A percentile compares a stretch with the other conserved stretches of the same genome.
phyloP scores from a whole-genome alignment of 495 filamentous ascomycete species.

The Penicillium cataractarum region DNA sequence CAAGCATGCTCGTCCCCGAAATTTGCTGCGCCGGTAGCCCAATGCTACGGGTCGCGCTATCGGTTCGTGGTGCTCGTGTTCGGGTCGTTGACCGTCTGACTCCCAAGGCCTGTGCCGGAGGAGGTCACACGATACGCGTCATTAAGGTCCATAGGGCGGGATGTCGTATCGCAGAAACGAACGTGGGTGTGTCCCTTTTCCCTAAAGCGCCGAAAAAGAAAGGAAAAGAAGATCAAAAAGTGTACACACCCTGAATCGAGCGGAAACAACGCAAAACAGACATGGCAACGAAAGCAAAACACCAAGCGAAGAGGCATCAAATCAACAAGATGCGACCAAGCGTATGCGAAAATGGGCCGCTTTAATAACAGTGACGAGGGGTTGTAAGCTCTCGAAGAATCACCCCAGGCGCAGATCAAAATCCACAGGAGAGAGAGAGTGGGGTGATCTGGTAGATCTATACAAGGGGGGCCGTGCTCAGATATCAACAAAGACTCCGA shows the following conservation, averaged over 20 bases:
- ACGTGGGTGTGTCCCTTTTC: conserved; percentile 13
- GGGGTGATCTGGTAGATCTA: background rate
- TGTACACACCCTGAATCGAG: background rate
- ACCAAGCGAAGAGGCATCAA: conserved; percentile 3
- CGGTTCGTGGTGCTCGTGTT: conserved; percentile 22
- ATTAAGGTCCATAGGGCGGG: conserved; percentile 17
- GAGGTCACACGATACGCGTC: conserved; percentile 12
- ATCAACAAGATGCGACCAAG: background rate
- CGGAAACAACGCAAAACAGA: conserved; percentile 4
- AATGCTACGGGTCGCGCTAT: conserved; percentile 1
- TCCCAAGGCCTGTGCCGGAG: background rate
- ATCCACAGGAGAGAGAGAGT: background rate
- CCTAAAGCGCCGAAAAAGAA: conserved; percentile 11
- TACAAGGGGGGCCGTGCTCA: conserved; percentile 1
- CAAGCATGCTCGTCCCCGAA: conserved; percentile 5
- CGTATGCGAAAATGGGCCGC: background rate
- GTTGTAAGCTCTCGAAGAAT: background rate
- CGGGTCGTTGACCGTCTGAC: conserved; percentile 17
- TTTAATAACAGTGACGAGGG: background rate
- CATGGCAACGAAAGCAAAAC: background rate
- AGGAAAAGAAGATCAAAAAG: background rate
- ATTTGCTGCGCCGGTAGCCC: background rate
- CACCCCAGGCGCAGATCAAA: background rate
- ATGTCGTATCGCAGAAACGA: conserved; percentile 12
- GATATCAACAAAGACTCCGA: background rate